Conservation (phyloP, 352 stramenopile genomes). For the Thraustotheca clavata region DNA sequence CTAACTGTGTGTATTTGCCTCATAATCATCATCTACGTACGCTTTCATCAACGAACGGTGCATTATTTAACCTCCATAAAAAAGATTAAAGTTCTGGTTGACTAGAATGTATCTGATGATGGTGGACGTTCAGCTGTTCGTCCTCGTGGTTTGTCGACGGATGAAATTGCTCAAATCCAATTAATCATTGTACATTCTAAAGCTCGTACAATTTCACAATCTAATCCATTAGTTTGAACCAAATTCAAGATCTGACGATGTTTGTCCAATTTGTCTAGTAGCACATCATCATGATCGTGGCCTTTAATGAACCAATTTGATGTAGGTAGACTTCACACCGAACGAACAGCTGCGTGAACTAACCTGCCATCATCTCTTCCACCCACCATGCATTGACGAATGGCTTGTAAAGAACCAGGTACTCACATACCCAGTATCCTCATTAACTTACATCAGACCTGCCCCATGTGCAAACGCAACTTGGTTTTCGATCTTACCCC, state of each 20-base stretch:
- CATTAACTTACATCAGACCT: background rate
- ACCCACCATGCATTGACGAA: conserved; percentile 11
- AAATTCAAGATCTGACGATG: background rate
- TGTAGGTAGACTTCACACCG: conserved; percentile 8
- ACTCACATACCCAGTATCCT: background rate
- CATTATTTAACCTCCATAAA: too few species aligned
- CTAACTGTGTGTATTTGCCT: background rate
- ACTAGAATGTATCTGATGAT: too few species aligned
- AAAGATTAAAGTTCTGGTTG: too few species aligned
- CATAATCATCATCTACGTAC: background rate
- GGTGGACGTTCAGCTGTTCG: background rate
- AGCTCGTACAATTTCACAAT: background rate
- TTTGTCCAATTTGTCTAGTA: conserved; percentile 20
- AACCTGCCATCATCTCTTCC: conserved; percentile 10
- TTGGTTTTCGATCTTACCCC: too few species aligned
- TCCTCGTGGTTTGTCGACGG: background rate
- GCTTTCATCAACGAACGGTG: background rate
- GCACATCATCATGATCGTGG: background rate
- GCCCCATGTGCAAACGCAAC: conserved; percentile 16
- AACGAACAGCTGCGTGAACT: background rate
- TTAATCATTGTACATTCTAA: background rate
- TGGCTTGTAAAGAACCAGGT: conserved; percentile 13
- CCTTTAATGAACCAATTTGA: background rate
- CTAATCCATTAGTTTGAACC: background rate
- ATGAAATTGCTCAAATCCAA: conserved; percentile 5